A percentile compares a stretch with the other conserved stretches of the same genome.
phyloP scores from a whole-genome alignment of 306 rosid species.

The Benincasa hispida region DNA sequence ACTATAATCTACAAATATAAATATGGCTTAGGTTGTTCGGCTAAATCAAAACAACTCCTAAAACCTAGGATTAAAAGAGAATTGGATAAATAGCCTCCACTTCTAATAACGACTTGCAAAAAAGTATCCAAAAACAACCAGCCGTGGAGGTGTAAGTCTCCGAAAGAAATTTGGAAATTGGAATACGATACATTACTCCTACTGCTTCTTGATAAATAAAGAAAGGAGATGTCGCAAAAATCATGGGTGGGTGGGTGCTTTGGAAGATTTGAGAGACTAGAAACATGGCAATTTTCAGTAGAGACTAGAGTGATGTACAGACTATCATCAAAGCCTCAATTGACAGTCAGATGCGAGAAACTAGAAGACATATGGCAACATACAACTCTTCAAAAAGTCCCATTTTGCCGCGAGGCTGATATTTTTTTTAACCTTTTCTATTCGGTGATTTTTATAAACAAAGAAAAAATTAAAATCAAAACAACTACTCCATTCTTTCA shows the following conservation, averaged over 20 bases:
- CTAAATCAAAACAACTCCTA: too few species aligned
- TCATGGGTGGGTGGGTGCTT: not conserved
- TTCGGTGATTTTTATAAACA: not conserved
- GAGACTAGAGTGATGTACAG: not conserved
- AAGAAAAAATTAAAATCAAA: not conserved
- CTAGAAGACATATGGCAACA: not conserved
- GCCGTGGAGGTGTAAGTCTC: too few species aligned
- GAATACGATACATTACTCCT: too few species aligned
- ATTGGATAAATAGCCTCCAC: too few species aligned
- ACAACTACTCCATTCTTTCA: not conserved
- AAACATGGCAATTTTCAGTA: not conserved
- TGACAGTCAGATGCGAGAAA: not conserved
- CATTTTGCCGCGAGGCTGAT: not conserved
- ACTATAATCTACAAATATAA: too few species aligned
- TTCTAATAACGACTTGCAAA: too few species aligned
- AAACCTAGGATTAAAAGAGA: too few species aligned
- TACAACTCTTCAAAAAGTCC: not conserved
- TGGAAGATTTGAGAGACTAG: not conserved
- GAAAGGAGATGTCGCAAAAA: not conserved
- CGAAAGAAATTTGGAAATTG: not conserved
- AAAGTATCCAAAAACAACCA: not conserved
- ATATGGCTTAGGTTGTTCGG: too few species aligned
- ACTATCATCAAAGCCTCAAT: not conserved
- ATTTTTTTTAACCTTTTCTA: not conserved
- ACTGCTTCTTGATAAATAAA: not conserved